phyloP scores from a whole-genome alignment of 345 rosid genomes.

The Triadica sebifera region DNA sequence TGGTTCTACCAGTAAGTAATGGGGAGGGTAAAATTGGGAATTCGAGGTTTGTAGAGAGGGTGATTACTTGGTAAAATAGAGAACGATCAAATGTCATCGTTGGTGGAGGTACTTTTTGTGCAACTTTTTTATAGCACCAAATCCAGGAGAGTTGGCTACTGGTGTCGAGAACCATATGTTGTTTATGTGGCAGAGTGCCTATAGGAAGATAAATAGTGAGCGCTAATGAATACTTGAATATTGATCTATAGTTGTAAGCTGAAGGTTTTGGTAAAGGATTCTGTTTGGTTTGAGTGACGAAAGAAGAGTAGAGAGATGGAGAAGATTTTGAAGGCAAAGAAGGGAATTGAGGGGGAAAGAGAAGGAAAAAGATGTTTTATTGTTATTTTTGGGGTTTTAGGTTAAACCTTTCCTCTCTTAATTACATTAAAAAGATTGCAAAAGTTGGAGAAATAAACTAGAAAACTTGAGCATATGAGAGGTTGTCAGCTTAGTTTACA shows the following conservation, averaged over 20 bases:
- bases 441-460: too few relatives aligned
- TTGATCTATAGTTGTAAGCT: conserved; percentile 38
- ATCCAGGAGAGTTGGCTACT: conserved; percentile 96
- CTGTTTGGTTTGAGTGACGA: conserved; percentile 18
- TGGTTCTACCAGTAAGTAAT: conserved; percentile 77
- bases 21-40: conserved; percentile 83
- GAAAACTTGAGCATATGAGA: too few relatives aligned
- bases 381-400: not conserved
- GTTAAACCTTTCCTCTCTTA: too few relatives aligned
- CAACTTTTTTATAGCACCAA: conserved; percentile 29
- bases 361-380: conserved; percentile 20
- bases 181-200: conserved; percentile 84
- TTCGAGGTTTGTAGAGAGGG: conserved; percentile 73
- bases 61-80: conserved; percentile 67
- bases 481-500: too few relatives aligned
- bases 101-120: conserved; percentile 32
- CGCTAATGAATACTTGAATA: conserved; percentile 74
- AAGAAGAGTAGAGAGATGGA: conserved; percentile 15
- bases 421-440: too few relatives aligned
- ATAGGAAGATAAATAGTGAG: conserved; percentile 64
- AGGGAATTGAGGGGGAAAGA: conserved; percentile 35
- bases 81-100: conserved; percentile 70
- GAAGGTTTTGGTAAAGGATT: conserved; percentile 14
- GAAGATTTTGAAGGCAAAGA: not conserved
- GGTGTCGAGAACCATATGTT: conserved; percentile 79